Percentiles rank a stretch among this genome's conserved stretches.
Evolutionary conservation across 495 filamentous ascomycete species (phyloP).

Genomic region (Hyaloscypha bicolor): DNA sequence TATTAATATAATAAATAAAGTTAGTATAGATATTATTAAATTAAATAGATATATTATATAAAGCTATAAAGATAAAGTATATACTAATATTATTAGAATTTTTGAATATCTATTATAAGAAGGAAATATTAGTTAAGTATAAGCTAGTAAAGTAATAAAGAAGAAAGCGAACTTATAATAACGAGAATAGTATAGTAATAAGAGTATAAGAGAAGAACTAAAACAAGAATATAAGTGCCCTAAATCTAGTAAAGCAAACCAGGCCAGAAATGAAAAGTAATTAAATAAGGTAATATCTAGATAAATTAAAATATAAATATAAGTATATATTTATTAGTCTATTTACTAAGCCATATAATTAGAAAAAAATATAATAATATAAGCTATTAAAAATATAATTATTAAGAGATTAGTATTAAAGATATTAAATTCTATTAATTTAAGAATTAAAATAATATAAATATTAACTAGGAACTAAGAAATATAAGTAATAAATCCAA

Average conservation of each 20-base stretch:
- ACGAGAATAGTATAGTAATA: slow-evolving; percentile 49
- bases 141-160: neutral
- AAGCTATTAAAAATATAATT: slow-evolving; percentile 57
- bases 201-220: slow-evolving; percentile 51
- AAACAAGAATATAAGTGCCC: slow-evolving; percentile 57
- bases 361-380: slow-evolving; percentile 52
- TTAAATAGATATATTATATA: slow-evolving; percentile 66
- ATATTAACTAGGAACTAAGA: slow-evolving; percentile 50
- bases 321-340: slow-evolving; percentile 55
- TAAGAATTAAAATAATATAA: slow-evolving; percentile 65
- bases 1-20: slow-evolving; percentile 52
- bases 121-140: too few species aligned
- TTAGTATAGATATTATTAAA: slow-evolving; percentile 55
- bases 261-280: slow-evolving; percentile 51
- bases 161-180: slow-evolving; percentile 39
- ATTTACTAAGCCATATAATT: slow-evolving; percentile 60
- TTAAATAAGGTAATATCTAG: slow-evolving; percentile 59
- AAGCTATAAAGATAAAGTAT: slow-evolving; percentile 6
- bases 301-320: slow-evolving; percentile 53
- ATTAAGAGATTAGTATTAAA: slow-evolving; percentile 71
- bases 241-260: slow-evolving; percentile 41
- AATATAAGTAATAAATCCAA: slow-evolving; percentile 60
- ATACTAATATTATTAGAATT: slow-evolving; percentile 49
- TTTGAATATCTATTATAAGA: slow-evolving; percentile 44
- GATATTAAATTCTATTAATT: slow-evolving; percentile 62